phyloP scores from a whole-genome alignment of 306 rosid species.

The Vigna nakashimae region DNA sequence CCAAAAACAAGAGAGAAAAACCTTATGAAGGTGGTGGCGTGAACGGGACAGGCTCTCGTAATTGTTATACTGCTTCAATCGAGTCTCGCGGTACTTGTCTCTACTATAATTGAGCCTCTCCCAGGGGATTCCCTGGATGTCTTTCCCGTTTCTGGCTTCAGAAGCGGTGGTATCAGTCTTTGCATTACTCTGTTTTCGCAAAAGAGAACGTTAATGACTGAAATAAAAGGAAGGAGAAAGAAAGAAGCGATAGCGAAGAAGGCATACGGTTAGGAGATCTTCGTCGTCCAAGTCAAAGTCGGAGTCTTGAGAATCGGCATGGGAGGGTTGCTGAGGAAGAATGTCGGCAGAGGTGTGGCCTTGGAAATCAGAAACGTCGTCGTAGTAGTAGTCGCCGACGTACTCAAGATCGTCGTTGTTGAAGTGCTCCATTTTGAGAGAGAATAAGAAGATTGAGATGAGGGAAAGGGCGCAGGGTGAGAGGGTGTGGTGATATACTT shows the following conservation, averaged over 20 bases:
- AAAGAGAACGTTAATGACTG: background rate
- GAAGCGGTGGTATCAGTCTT: constrained; percentile 82
- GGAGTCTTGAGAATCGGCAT: constrained; percentile 46
- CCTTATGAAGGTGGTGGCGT: constrained; percentile 67
- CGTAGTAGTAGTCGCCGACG: constrained; percentile 53
- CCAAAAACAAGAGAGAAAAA: background rate
- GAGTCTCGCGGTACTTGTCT: constrained; percentile 75
- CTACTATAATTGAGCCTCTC: constrained; percentile 80
- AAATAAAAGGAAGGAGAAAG: background rate
- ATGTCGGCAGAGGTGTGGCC: constrained; percentile 48
- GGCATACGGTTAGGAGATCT: constrained; percentile 57
- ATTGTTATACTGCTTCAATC: constrained; percentile 84
- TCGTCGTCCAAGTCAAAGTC: constrained; percentile 56
- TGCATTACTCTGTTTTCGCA: constrained; percentile 54
- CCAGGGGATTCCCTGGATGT: constrained; percentile 95
- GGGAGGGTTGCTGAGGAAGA: constrained; percentile 2
- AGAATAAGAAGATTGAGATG: background rate
- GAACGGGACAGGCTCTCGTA: constrained; percentile 71
- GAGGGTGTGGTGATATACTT: constrained; percentile 16
- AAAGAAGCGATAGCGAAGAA: background rate
- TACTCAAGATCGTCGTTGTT: constrained; percentile 75
- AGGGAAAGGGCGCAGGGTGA: background rate
- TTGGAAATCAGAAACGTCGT: constrained; percentile 55
- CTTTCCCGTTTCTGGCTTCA: constrained; percentile 87
- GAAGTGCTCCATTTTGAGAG: constrained; percentile 63